Conservation (phyloP, 1,139 yeast genomes). For the Meyerozyma sp. region DNA sequence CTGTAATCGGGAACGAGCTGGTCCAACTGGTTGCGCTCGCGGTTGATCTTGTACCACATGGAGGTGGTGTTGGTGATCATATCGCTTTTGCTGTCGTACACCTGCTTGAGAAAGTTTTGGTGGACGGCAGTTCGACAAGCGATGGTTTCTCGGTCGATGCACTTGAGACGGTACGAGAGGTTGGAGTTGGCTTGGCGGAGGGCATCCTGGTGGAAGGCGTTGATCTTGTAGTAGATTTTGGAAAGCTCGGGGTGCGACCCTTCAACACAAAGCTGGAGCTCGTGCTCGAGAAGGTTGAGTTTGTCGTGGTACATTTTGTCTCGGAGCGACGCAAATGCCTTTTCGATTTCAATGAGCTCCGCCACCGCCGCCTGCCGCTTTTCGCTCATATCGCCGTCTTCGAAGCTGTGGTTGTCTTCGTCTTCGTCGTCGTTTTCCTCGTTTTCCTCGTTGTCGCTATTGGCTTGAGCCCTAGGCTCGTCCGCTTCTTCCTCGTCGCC, state of each 20-base stretch:
- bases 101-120: slow-evolving; percentile 71
- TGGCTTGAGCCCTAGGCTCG: slow-evolving; percentile 7
- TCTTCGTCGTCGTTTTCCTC: slow-evolving; percentile 22
- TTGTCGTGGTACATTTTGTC: slow-evolving; percentile 76
- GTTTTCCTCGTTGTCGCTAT: slow-evolving; percentile 8
- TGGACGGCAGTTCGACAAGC: slow-evolving; percentile 79
- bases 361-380: slow-evolving; percentile 60
- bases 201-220: slow-evolving; percentile 64
- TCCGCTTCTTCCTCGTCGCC: slow-evolving; percentile 10
- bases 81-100: slow-evolving; percentile 61
- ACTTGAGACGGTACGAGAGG: slow-evolving; percentile 66
- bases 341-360: slow-evolving; percentile 71
- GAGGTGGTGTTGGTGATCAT: slow-evolving; percentile 74
- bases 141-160: slow-evolving; percentile 74
- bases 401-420: slow-evolving; percentile 15
- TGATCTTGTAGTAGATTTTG: slow-evolving; percentile 65
- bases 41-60: slow-evolving; percentile 87
- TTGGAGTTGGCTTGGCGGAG: slow-evolving; percentile 62
- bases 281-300: slow-evolving; percentile 69
- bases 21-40: slow-evolving; percentile 84
- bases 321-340: slow-evolving; percentile 77
- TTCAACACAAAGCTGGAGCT: slow-evolving; percentile 77
- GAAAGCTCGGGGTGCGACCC: slow-evolving; percentile 86
- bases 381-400: slow-evolving; percentile 39
- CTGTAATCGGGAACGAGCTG: slow-evolving; percentile 48